Conservation (phyloP, 345 rosid genomes). For the Melaleuca quinquenervia region DNA sequence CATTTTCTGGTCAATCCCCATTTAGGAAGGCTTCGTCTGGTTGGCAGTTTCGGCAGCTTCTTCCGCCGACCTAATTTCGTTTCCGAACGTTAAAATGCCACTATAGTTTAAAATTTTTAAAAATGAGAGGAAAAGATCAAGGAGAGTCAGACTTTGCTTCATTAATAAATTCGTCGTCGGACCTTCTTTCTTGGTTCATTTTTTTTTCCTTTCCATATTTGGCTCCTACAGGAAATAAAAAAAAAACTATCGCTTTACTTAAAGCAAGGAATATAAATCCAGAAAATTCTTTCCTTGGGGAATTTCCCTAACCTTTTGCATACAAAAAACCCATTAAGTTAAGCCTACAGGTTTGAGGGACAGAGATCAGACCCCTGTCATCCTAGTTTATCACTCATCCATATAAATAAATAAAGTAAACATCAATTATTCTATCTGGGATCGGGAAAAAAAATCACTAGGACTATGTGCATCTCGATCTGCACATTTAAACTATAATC, state of each 20-base stretch:
- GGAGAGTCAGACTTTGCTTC: not conserved
- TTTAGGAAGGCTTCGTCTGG: not conserved
- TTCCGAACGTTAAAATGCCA: not conserved
- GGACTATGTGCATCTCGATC: not conserved
- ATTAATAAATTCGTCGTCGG: not conserved
- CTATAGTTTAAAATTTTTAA: not conserved
- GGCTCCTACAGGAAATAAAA: not conserved
- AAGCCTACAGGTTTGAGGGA: not conserved
- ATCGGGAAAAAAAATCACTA: not conserved
- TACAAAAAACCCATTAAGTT: not conserved
- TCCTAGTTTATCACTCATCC: not conserved
- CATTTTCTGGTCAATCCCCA: not conserved
- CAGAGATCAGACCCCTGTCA: not conserved
- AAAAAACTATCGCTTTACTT: not conserved
- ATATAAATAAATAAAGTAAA: not conserved
- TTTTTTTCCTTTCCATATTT: not conserved
- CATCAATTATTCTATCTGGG: too few relatives aligned
- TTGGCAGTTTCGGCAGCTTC: not conserved
- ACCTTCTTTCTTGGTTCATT: not conserved
- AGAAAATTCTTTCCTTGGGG: not conserved
- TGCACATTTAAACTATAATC: not conserved
- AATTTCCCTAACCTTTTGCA: not conserved
- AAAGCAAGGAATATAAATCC: not conserved
- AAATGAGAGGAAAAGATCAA: not conserved
- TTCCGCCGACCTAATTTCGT: not conserved